Evolutionary conservation across 306 rosid species (phyloP), one percentile per base, ranked within the genome.

Genomic region (Prunus mira): DNA sequence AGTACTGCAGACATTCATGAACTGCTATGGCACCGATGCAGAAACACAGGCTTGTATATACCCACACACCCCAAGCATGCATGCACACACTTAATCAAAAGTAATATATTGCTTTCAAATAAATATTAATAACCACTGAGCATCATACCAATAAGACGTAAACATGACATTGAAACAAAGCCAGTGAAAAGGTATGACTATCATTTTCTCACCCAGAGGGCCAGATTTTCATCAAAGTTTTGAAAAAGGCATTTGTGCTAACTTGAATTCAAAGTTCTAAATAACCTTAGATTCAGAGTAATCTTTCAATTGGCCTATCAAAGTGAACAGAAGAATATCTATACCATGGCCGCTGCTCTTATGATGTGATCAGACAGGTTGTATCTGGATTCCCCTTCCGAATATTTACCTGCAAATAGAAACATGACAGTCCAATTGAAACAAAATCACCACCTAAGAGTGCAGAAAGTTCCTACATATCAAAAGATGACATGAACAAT

Each of bases 361-460:
- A 86, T 72, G 73, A 55, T 65, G 62, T 79, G 82, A 73, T 82
- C 83, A 56, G 93, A 86, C 69, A 88, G 80, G 83, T 86, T 90
- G 84, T 94, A 90, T 85, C 96, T 86, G 34, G 95, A 94, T 83
- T 94, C 96, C 76, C 96, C 98, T 89, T 92, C 97, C 57, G 87
- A 80, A 87, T 90, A 94, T 78, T 65, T 85, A 47, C 98, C 98
- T 94, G 83, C 65, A 34, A 78, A n/a, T 22, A 61, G 73, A 9
- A 69, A 67, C 63, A 72, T 20, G 67, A 41, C 11, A 54, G 51
- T 65, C 67, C 6, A 63, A 14, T 46, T 74, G 47, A 78, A 54
- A 87, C 32, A 70, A 56, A 49, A 67, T 55, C 22, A 72, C 15
- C 54, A 45, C 50, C 30, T 24, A 20, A 56, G 58, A 78, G 25